These are phyloP conservation scores for Petasospora fabianii DNA, from an alignment of 1,139 yeast species.

Conservation along the genomic window DNA sequence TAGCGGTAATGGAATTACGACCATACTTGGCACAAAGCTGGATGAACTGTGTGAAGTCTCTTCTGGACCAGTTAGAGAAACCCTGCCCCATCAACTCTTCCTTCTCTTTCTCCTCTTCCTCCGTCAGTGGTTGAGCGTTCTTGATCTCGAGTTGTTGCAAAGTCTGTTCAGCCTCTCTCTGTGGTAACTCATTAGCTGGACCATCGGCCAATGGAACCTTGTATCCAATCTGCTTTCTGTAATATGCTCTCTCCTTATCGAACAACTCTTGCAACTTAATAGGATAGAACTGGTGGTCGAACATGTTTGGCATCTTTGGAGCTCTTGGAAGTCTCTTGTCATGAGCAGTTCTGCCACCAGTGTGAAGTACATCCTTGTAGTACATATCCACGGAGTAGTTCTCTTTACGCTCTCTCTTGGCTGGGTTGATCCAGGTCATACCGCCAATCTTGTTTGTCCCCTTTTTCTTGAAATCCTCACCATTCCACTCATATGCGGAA, in stretches of 20 bases:
- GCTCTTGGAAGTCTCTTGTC: constrained; percentile 51
- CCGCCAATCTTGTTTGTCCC: constrained; percentile 34
- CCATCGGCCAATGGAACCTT: constrained; percentile 45
- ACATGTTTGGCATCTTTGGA: constrained; percentile 64
- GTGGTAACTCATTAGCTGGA: constrained; percentile 32
- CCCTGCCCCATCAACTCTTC: constrained; percentile 54
- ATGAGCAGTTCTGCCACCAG: constrained; percentile 51
- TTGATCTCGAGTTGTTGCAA: constrained; percentile 60
- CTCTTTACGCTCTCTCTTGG: constrained; percentile 75
- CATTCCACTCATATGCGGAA: constrained; percentile 85
- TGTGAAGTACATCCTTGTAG: constrained; percentile 70
- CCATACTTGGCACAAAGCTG: constrained; percentile 63
- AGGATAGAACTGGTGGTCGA: constrained; percentile 73
- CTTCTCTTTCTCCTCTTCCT: constrained; percentile 60
- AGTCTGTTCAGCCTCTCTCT: constrained; percentile 50
- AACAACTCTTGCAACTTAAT: constrained; percentile 55
- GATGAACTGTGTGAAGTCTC: constrained; percentile 68
- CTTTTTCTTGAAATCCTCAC: constrained; percentile 73
- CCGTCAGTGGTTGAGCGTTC: constrained; percentile 62
- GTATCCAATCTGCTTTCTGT: constrained; percentile 48
- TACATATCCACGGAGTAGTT: constrained; percentile 77
- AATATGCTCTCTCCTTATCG: constrained; percentile 63
- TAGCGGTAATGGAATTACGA: constrained; percentile 56
- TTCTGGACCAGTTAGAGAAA: constrained; percentile 63
- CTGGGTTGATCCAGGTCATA: constrained; percentile 65